Conservation (phyloP, 2,329 filamentous ascomycete species). For the Ceratocystiopsis sp. region DNA sequence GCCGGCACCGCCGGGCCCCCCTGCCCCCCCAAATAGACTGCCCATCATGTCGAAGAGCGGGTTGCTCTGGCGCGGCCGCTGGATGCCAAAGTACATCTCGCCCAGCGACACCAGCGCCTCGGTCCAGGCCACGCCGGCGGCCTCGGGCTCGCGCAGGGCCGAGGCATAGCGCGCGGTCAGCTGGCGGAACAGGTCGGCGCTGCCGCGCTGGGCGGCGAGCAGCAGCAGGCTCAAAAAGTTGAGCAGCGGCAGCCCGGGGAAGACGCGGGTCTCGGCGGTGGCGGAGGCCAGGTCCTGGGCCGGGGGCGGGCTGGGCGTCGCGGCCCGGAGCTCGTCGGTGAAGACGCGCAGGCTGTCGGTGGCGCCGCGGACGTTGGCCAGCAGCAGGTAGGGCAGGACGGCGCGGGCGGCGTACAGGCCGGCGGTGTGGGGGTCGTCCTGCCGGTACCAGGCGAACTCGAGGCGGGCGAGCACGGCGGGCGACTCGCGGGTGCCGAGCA, state of each 20-base stretch:
- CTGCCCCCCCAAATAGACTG: constrained; percentile 66
- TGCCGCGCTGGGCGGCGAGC: constrained; percentile 65
- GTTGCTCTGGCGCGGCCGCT: constrained; percentile 75
- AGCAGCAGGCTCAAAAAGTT: constrained; percentile 84
- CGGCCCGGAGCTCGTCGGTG: constrained; percentile 43
- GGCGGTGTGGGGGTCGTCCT: constrained; percentile 76
- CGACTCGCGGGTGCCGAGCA: constrained; percentile 79
- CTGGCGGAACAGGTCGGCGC: constrained; percentile 63
- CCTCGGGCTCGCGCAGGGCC: constrained; percentile 58
- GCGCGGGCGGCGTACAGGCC: constrained; percentile 73
- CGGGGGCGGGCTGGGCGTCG: constrained; percentile 35
- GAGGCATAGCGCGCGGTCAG: constrained; percentile 65
- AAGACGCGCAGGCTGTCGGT: constrained; percentile 69
- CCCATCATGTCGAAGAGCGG: constrained; percentile 98
- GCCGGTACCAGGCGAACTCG: constrained; percentile 87
- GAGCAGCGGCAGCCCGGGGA: constrained; percentile 79
- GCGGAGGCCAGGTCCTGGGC: constrained; percentile 68
- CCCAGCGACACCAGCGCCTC: constrained; percentile 73
- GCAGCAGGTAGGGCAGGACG: constrained; percentile 76
- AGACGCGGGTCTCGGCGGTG: constrained; percentile 60
- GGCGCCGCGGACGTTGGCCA: constrained; percentile 79
- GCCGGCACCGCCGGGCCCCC: constrained; percentile 29
- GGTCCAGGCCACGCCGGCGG: constrained; percentile 38
- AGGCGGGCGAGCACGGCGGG: constrained; percentile 62
- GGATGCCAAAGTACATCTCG: constrained; percentile 93